Percentiles rank a stretch among this genome's conserved stretches.
phyloP scores from a whole-genome alignment of 129 eudicot species.

The Flaveria trinervia region DNA sequence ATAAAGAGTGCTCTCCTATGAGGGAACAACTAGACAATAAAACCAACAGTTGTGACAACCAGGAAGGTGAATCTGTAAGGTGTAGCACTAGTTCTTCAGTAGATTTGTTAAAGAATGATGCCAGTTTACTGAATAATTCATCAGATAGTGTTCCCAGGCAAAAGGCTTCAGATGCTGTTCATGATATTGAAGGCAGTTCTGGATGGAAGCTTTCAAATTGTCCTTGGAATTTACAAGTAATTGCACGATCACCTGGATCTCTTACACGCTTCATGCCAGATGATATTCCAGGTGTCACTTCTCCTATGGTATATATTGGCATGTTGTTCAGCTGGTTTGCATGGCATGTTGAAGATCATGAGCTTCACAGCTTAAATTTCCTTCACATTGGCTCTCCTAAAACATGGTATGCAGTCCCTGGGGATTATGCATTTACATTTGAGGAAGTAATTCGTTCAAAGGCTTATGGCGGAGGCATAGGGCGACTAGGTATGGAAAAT shows the following conservation, averaged over 20 bases:
- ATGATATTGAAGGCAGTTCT: slow-evolving; percentile 72
- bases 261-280: slow-evolving; percentile 95
- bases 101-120: slow-evolving; percentile 35
- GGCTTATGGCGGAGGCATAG: slow-evolving; percentile 73
- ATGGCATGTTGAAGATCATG: slow-evolving; percentile 99
- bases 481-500: slow-evolving; percentile 69
- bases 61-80: slow-evolving; percentile 33
- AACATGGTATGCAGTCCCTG: slow-evolving; percentile 98
- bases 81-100: slow-evolving; percentile 30
- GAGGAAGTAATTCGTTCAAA: slow-evolving; percentile 80
- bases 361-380: slow-evolving; percentile 94
- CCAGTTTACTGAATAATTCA: slow-evolving; percentile 26
- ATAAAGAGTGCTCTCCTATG: slow-evolving; percentile 30
- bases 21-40: slow-evolving; percentile 33
- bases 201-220: slow-evolving; percentile 98
- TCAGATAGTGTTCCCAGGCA: slow-evolving; percentile 35
- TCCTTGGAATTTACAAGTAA: slow-evolving; percentile 96
- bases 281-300: slow-evolving; percentile 98
- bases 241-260: slow-evolving; percentile 92
- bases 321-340: slow-evolving; percentile 99
- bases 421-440: slow-evolving; percentile 73
- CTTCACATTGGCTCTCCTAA: slow-evolving; percentile 90
- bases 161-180: slow-evolving; percentile 32
- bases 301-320: slow-evolving; percentile 97
- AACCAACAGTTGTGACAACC: slow-evolving; percentile 33